phyloP scores from a whole-genome alignment of 1,139 yeast genomes.

The Yamadazyma buinensis region DNA sequence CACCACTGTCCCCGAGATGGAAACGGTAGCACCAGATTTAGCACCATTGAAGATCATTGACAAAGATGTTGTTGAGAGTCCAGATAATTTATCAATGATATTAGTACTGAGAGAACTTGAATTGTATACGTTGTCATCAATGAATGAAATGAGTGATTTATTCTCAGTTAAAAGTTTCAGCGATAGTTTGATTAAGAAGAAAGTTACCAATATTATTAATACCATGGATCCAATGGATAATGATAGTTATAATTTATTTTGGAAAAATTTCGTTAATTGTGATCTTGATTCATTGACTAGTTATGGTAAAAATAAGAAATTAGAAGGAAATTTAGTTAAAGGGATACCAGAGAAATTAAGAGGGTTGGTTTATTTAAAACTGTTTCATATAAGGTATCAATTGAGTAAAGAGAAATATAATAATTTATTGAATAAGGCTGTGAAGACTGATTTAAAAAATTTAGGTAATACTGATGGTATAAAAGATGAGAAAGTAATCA shows the following conservation, averaged over 20 bases:
- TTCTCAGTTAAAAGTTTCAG: slow-evolving; percentile 16
- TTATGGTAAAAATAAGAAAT: slow-evolving; percentile 9
- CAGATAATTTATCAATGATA: slow-evolving; percentile 25
- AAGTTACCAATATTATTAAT: slow-evolving; percentile 4
- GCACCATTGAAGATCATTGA: slow-evolving; percentile 1
- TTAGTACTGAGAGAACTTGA: slow-evolving; percentile 34
- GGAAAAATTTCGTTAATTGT: slow-evolving; percentile 6
- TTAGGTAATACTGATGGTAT: slow-evolving; percentile 10
- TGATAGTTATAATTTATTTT: slow-evolving; percentile 4
- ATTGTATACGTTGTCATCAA: slow-evolving; percentile 25
- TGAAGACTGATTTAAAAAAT: slow-evolving; percentile 18
- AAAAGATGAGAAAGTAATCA: slow-evolving; percentile 16
- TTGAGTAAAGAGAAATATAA: slow-evolving; percentile 30
- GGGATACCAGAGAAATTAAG: slow-evolving; percentile 35
- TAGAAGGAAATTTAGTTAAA: slow-evolving; percentile 25
- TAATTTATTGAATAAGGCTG: slow-evolving; percentile 26
- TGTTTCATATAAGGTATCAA: slow-evolving; percentile 29
- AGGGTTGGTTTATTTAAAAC: slow-evolving; percentile 30
- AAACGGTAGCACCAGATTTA: neutral
- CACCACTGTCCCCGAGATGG: neutral
- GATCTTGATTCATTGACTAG: slow-evolving; percentile 1
- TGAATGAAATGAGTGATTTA: slow-evolving; percentile 36
- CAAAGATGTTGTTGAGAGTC: slow-evolving; percentile 2
- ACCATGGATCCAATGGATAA: slow-evolving; percentile 2
- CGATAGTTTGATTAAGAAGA: slow-evolving; percentile 7